Base-by-base conservation (phyloP, 1,284 basidiomycete species). In the Thecaphora thlaspeos region DNA sequence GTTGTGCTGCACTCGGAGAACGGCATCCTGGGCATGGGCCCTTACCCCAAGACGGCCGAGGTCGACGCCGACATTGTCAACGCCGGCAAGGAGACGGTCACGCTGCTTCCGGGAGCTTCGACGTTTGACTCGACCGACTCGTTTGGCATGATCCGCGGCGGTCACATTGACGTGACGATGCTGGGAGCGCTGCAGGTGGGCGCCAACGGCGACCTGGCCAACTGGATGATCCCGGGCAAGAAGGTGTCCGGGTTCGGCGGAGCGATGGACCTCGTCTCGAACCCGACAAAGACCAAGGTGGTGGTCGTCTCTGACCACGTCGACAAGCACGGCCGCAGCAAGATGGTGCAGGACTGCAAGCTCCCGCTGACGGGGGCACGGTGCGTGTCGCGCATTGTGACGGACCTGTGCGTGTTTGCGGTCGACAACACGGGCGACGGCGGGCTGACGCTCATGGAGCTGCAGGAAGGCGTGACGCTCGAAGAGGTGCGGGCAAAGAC, bases 211-310 rank as follows among this genome's bases (percentile, higher is more conserved):
- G 92, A 97, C 77, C 88, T 97, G 58, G 93, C 94, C 46, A 97
- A 97, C 82, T 97, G 90, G 78, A 96, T 95, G 91, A 91, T 96
- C 68, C 92, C 92, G 15, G 90, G 90, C 28, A 91, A 93, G 80
- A 84, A 91, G 74, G 68, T 70, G 17, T 59, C 62, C 49, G 89
- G 89, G 44, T 92, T 95, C 77, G 92, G 92, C 26, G 92, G 93
- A 52, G 91, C 92, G 1, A 95, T 95, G 91, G 91, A 94, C 76
- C 86, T 71, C 15, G 64, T 69, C 32, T 62, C 62, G 21, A 66
- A 64, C 50, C 70, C 68, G 0, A 41, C 51, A 36, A 51, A 61
- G 28, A 65, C 70, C 43, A 65, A 65, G 41, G 80, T 81, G 60
- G 89, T 94, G 55, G 89, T 85, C 4, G 84, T 90, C 41, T 89